phyloP scores from a whole-genome alignment of 352 stramenopile genomes.

The Phytophthora fragariae region DNA sequence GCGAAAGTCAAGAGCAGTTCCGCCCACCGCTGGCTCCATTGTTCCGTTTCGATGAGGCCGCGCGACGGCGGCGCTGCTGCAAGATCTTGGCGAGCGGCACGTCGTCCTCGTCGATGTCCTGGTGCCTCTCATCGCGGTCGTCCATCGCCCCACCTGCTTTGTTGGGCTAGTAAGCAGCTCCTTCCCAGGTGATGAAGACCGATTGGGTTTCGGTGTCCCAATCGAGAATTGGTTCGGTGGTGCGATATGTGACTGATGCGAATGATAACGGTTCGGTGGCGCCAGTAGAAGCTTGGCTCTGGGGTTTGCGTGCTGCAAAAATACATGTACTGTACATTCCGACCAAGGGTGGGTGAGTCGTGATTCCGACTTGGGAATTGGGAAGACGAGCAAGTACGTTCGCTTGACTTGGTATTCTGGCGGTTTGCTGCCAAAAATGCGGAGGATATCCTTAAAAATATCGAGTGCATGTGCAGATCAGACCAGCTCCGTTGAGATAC shows the following conservation, averaged over 20 bases:
- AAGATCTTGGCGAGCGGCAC: slow-evolving; percentile 30
- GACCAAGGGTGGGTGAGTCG: background rate
- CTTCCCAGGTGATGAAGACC: background rate
- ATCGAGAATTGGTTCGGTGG: slow-evolving; percentile 12
- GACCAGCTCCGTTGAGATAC: background rate
- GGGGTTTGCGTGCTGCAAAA: no score
- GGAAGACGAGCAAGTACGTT: background rate
- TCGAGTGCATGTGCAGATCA: background rate
- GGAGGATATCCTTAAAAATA: no score
- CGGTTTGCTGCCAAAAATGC: background rate
- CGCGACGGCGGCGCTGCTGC: slow-evolving; percentile 18
- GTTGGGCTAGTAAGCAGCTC: background rate
- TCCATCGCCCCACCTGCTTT: background rate
- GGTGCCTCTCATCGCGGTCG: background rate
- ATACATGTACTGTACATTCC: background rate
- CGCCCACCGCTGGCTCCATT: slow-evolving; percentile 30
- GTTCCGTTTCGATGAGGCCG: slow-evolving; percentile 5
- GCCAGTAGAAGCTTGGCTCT: slow-evolving; percentile 18
- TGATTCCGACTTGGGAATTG: no score
- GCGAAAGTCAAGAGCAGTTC: slow-evolving; percentile 31
- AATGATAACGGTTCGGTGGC: slow-evolving; percentile 28
- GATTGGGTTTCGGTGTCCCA: slow-evolving; percentile 16
- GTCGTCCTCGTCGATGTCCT: slow-evolving; percentile 25
- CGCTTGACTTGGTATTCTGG: background rate
- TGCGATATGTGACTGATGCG: slow-evolving; percentile 17